Base-by-base conservation (phyloP, 768 basidiomycete genomes). In the Porphyrellus cyaneotinctus region DNA sequence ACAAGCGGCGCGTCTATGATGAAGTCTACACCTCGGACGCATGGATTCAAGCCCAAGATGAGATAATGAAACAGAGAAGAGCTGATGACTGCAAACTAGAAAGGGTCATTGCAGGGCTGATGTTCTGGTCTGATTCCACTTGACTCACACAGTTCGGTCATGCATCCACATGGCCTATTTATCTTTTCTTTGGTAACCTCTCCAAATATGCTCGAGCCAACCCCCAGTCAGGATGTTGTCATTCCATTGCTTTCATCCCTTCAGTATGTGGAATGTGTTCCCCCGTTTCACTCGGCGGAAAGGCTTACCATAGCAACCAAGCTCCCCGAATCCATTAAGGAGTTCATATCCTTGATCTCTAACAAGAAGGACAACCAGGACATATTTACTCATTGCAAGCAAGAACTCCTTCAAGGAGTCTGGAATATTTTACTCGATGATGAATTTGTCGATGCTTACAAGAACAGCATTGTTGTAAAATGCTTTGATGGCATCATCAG, bases 161-260 rank as follows among this genome's bases (percentile, higher is more conserved):
- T 22, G 43, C 58, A 11, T 58, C 56, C 3, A 49, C 50, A 1
- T 68, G 64, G 49, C 31, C 60, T 6, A 8, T 39, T 39, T 39
- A 39, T n/a, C 35, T 36, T n/a, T 36, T 36, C 17, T 36, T 36
- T n/a, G 35, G 35, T n/a, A 36, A 36, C 35, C 38, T 39, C 13
- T 39, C 38, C 38, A 39, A 39, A 23, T 64, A 64, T 37, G 22
- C 47, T 5, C 52, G 52, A 5, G n/a, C 47, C 0, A 11, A 49
- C 11, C 53, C 58, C 1, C 24, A 37, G 0, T 53, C 54, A 0
- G 52, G 57, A 4, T 51, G 53, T 2, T 63, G 58, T 32, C 52
- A 69, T 53, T 58, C 59, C 1, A 43, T 70, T 2, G 60, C 62
- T 1, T 67, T 61, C 43, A 56, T 67, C 1, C 64, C 59, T 3